Percentiles rank a stretch among this genome's conserved stretches.
phyloP scores from a whole-genome alignment of 1,284 basidiomycete species.

The Ustilago hordei region DNA sequence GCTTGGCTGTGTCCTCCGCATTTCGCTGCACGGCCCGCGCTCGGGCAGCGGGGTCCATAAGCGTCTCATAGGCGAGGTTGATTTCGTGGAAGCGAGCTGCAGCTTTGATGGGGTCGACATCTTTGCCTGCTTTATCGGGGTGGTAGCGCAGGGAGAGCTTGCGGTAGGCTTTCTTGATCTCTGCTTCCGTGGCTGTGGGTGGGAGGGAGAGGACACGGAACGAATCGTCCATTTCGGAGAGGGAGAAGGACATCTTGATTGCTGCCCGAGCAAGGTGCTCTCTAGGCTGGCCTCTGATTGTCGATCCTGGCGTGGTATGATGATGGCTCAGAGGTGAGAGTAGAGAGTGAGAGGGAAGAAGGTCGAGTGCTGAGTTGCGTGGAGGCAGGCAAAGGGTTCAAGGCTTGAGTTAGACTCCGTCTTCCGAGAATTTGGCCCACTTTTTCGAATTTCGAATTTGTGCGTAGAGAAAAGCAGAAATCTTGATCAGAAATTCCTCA shows the following conservation, averaged over 20 bases:
- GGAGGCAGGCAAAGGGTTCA: background rate
- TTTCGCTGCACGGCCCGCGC: conserved; percentile 85
- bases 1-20: conserved; percentile 78
- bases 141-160: conserved; percentile 62
- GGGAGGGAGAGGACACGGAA: conserved; percentile 75
- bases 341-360: background rate
- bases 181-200: conserved; percentile 80
- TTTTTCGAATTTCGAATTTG: background rate
- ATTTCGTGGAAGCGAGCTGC: conserved; percentile 88
- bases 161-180: conserved; percentile 81
- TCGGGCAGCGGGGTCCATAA: conserved; percentile 84
- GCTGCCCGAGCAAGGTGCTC: background rate
- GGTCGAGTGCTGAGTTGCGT: conserved; percentile 17
- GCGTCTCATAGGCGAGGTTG: conserved; percentile 84
- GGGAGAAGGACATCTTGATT: conserved; percentile 25
- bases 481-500: background rate
- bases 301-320: background rate
- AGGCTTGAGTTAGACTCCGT: conserved; percentile 16
- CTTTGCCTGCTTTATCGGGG: conserved; percentile 62
- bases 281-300: background rate
- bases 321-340: background rate
- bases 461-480: conserved; percentile 32
- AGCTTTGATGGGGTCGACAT: conserved; percentile 67
- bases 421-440: conserved; percentile 19
- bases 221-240: conserved; percentile 38